A percentile compares a stretch with the other conserved stretches of the same genome.
Conservation (phyloP, 2,329 filamentous ascomycete species). For the Aspergillus hortae region DNA sequence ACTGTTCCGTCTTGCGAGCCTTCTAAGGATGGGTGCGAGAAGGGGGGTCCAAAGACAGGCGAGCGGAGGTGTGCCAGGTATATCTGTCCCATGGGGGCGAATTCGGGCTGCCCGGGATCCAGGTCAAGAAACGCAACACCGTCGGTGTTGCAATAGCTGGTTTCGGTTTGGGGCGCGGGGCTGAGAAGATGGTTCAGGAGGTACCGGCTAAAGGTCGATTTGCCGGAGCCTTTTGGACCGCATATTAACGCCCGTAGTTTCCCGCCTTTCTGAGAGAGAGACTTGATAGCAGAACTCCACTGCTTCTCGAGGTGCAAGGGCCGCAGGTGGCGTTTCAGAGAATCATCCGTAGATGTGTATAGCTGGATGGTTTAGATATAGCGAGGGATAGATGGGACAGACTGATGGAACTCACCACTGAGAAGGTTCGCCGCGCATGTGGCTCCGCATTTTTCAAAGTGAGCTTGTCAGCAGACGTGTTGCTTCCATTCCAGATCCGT, state of each 20-base stretch:
- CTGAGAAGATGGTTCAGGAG: conserved; percentile 54
- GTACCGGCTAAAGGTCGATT: conserved; percentile 57
- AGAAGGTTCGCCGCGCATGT: conserved; percentile 34
- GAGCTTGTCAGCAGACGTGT: conserved; percentile 29
- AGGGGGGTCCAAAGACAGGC: conserved; percentile 55
- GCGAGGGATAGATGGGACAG: neutral
- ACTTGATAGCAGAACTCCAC: conserved; percentile 44
- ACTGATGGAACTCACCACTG: conserved; percentile 31
- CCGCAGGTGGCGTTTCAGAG: conserved; percentile 38
- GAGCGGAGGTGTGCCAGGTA: conserved; percentile 52
- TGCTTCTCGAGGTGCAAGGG: conserved; percentile 42
- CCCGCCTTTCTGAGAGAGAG: conserved; percentile 39
- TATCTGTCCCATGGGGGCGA: conserved; percentile 56
- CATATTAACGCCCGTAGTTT: conserved; percentile 47
- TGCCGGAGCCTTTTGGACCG: conserved; percentile 56
- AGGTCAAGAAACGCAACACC: conserved; percentile 56
- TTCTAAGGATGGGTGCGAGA: conserved; percentile 48
- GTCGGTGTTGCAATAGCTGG: conserved; percentile 27
- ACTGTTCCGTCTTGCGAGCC: conserved; percentile 33
- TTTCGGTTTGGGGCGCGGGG: conserved; percentile 31
- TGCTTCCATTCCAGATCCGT: conserved; percentile 49
- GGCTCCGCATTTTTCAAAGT: conserved; percentile 25
- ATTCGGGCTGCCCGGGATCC: conserved; percentile 58
- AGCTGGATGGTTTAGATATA: conserved; percentile 28
- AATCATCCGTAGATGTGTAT: conserved; percentile 41